Evolutionary conservation across 2,329 filamentous ascomycete species (phyloP).

Genomic region (Aspergillus niger): DNA sequence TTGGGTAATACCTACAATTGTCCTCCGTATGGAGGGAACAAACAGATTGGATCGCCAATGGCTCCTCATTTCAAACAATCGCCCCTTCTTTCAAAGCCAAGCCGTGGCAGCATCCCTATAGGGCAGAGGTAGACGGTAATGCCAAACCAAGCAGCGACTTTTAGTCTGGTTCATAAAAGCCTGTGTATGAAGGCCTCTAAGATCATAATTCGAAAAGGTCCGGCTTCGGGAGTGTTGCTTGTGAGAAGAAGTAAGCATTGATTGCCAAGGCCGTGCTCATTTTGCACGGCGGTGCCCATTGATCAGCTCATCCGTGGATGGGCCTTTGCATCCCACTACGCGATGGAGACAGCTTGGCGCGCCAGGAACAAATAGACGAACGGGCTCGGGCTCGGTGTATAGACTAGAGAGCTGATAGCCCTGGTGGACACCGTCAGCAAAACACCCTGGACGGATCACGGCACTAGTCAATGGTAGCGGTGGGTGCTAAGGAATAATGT

Average conservation of each 20-base stretch:
- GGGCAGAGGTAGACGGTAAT: slow-evolving; percentile 8
- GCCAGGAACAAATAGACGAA: slow-evolving; percentile 1
- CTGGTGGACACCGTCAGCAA: neutral
- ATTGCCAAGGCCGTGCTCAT: slow-evolving; percentile 12
- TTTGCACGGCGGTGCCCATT: slow-evolving; percentile 11
- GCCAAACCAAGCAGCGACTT: neutral
- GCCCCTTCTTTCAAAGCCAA: slow-evolving; percentile 5
- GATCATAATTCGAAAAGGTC: neutral
- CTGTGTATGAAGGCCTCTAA: neutral
- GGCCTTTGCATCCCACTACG: neutral
- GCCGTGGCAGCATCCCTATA: slow-evolving; percentile 20
- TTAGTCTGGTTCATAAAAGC: neutral
- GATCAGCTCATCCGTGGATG: slow-evolving; percentile 8
- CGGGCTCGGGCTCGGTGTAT: neutral
- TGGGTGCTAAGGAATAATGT: no score
- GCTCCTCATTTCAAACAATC: neutral
- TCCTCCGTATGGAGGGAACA: no score
- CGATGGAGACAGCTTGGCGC: slow-evolving; percentile 5
- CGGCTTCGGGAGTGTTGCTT: neutral
- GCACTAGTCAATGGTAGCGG: neutral
- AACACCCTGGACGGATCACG: neutral
- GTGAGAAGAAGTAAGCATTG: slow-evolving; percentile 20
- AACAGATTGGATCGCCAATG: neutral
- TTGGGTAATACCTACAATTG: neutral
- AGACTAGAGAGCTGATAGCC: neutral